Percentiles rank a stretch among this genome's conserved stretches.
phyloP scores from a whole-genome alignment of 495 filamentous ascomycete species.

The Penicillium bialowiezense region DNA sequence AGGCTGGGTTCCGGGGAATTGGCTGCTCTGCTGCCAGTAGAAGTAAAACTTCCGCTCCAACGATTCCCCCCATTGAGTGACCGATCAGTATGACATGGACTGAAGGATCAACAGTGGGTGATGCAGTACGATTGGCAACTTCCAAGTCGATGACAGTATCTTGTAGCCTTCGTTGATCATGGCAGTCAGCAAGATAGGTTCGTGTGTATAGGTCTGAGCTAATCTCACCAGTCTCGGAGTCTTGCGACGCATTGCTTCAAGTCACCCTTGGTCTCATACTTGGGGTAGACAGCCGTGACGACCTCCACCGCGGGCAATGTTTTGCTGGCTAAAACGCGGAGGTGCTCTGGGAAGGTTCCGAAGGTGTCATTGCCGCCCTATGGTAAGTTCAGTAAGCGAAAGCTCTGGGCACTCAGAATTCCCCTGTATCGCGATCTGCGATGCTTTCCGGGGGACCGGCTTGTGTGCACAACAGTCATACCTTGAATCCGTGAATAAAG shows the following conservation, averaged over 20 bases:
- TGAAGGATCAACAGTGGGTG: conserved; percentile 83
- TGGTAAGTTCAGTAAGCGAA: not conserved
- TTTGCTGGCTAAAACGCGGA: conserved; percentile 65
- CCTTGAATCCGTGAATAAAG: conserved; percentile 98
- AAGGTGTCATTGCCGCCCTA: conserved; percentile 92
- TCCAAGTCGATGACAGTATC: conserved; percentile 94
- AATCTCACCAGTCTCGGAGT: conserved; percentile 79
- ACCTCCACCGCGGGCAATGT: conserved; percentile 74
- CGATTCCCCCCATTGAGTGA: conserved; percentile 96
- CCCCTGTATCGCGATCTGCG: not conserved
- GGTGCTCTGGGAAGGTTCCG: conserved; percentile 67
- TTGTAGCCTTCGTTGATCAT: conserved; percentile 62
- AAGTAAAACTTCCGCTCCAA: conserved; percentile 83
- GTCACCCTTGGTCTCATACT: conserved; percentile 89
- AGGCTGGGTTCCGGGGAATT: conserved; percentile 39
- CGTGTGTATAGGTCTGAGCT: not conserved
- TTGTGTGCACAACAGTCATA: conserved; percentile 30
- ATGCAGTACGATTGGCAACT: conserved; percentile 75
- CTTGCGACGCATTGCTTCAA: conserved; percentile 71
- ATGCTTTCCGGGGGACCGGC: conserved; percentile 11
- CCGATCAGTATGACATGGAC: conserved; percentile 83
- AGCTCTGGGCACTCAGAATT: not conserved
- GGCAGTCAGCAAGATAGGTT: not conserved
- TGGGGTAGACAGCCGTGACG: conserved; percentile 73
- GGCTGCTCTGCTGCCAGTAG: conserved; percentile 65